These are phyloP conservation scores for Bipolaris bicolor DNA, from an alignment of 2,329 filamentous ascomycete genomes.

Conservation along the genomic window DNA sequence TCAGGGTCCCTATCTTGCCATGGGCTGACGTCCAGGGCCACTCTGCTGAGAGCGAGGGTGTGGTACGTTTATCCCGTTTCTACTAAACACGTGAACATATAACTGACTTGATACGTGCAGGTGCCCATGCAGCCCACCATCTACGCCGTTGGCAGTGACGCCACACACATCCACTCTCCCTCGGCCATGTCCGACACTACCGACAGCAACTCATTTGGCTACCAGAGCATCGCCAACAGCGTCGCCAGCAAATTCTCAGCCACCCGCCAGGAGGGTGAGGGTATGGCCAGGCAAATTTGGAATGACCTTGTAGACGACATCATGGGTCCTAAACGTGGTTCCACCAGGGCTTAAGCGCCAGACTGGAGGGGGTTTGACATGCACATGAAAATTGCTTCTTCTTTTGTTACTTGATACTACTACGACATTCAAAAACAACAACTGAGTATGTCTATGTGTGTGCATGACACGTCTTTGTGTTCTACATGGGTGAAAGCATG, in stretches of 20 bases:
- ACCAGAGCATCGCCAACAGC: conserved; percentile 62
- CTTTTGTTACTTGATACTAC: not conserved
- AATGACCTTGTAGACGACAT: conserved; percentile 58
- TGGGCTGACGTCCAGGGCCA: conserved; percentile 28
- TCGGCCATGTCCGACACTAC: conserved; percentile 64
- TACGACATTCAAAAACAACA: not conserved
- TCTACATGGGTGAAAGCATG: not conserved
- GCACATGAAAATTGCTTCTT: not conserved
- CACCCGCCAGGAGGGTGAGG: conserved; percentile 51
- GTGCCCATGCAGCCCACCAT: conserved; percentile 64
- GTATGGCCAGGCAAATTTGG: conserved; percentile 55
- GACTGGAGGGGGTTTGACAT: too few relatives aligned
- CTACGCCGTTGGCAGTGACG: conserved; percentile 58
- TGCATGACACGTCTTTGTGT: conserved; percentile 3
- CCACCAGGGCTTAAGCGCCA: conserved; percentile 28
- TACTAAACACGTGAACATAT: not conserved
- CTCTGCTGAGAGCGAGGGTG: conserved; percentile 32
- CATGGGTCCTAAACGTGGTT: conserved; percentile 46
- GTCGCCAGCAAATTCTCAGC: conserved; percentile 46
- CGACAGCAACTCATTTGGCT: conserved; percentile 62
- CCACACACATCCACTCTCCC: conserved; percentile 55
- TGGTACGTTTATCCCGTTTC: conserved; percentile 20
- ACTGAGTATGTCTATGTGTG: not conserved
- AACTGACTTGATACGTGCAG: conserved; percentile 2
- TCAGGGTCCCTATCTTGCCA: conserved; percentile 59